Evolutionary conservation across 2,329 filamentous ascomycete genomes (phyloP), one percentile per base, ranked within the genome.

Genomic region (Peltaster fructicola): DNA sequence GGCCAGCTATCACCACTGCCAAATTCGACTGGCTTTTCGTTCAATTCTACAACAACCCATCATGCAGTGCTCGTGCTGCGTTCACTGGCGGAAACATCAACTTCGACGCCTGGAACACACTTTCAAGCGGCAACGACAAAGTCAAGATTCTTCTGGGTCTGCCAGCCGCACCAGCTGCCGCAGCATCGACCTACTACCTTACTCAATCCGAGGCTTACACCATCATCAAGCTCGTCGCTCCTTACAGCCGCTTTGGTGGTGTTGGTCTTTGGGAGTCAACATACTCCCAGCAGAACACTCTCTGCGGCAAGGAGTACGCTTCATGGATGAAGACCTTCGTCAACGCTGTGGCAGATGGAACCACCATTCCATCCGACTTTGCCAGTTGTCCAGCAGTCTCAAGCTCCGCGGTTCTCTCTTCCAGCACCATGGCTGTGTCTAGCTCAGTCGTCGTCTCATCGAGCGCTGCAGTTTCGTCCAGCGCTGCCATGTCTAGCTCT

Each of bases 241-340:
- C 39, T 9, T 40, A 48, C 12, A 28, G 48, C 12, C 47, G 44
- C 2, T 70, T 70, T 34, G 66, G 63, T 19, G 67, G 67, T 47
- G 50, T 68, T 19, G 70, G 69, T 65, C 41, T 70, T 4, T 70
- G 62, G 61, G 64, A 68, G 25, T 60, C 63, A 4, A 63, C 59
- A 2, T 50, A 51, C 7, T 55, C 56, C n/a, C 43, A 52, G 8
- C 47, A 48, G 25, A 66, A 65, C 37, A 27, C 44, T 8, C 49
- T 56, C 26, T 51, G 56, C 27, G 52, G 44, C n/a, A 37, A 49
- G 22, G 45, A 48, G 11, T 67, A 60, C 43, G 48, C 52, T 2
- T 46, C 52, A 25, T 54, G 56, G 45, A 58, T 62, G 32, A 64
- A 63, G 50, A 40, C 53, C 6, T 50, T 58, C 22, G 40, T 61